Conservation (phyloP, 1,139 yeast species). For the Sugiyamaella neomexicana region DNA sequence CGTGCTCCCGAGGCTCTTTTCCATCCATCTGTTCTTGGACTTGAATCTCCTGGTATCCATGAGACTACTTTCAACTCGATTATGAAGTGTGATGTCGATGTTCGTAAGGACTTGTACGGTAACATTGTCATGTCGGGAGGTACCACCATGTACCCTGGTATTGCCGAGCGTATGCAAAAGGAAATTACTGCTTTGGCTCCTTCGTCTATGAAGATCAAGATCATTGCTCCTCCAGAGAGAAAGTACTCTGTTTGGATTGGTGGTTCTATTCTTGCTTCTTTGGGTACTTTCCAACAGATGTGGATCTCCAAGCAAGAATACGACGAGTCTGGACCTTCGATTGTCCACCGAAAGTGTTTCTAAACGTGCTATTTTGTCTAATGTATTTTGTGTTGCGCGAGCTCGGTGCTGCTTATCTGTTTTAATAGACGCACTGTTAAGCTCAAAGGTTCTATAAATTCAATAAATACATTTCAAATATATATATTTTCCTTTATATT, state of each 20-base stretch:
- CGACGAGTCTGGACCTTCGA: slow-evolving; percentile 99
- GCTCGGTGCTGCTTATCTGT: not conserved
- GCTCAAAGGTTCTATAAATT: slow-evolving; percentile 5
- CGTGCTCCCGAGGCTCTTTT: slow-evolving; percentile 99
- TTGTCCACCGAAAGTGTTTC: slow-evolving; percentile 99
- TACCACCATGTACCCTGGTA: slow-evolving; percentile 99
- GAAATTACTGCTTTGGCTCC: slow-evolving; percentile 99
- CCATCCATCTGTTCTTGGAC: slow-evolving; percentile 97
- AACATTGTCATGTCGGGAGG: slow-evolving; percentile 99
- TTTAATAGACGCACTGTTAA: not conserved
- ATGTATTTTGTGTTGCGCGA: not conserved
- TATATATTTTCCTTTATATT: too few relatives aligned
- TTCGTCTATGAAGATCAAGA: slow-evolving; percentile 99
- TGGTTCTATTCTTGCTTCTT: slow-evolving; percentile 98
- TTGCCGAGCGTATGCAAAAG: slow-evolving; percentile 99
- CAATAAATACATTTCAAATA: slow-evolving; percentile 12
- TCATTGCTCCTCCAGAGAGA: slow-evolving; percentile 99
- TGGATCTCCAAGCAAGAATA: slow-evolving; percentile 97
- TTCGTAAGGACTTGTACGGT: slow-evolving; percentile 98
- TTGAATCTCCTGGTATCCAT: slow-evolving; percentile 99
- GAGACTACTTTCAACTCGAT: slow-evolving; percentile 99
- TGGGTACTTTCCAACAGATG: slow-evolving; percentile 95
- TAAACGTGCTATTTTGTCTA: slow-evolving; percentile 45
- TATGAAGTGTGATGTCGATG: slow-evolving; percentile 99
- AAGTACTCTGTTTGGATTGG: slow-evolving; percentile 99